phyloP scores from a whole-genome alignment of 1,284 basidiomycete species.

The Lentinus polychrous region DNA sequence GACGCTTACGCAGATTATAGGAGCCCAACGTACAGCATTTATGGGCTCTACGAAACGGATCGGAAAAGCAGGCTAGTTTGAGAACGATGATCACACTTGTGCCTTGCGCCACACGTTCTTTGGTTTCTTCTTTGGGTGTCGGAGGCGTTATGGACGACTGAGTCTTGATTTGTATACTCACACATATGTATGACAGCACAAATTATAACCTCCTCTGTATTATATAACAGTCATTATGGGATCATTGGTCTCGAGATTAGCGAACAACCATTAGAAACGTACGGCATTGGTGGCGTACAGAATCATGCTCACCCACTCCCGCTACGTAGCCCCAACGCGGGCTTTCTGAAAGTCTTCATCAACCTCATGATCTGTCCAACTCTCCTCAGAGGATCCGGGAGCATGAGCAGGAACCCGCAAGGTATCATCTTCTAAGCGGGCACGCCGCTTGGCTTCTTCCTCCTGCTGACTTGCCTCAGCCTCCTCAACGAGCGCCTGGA shows the following conservation, averaged over 20 bases:
- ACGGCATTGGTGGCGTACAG: not conserved
- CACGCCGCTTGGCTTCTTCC: conserved; percentile 17
- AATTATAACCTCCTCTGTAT: too few species aligned
- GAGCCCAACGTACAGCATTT: conserved; percentile 78
- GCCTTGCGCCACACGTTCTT: not conserved
- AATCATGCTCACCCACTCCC: not conserved
- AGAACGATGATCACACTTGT: conserved; percentile 12
- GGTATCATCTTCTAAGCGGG: conserved; percentile 1
- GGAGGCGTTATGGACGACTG: not conserved
- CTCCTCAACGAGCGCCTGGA: conserved; percentile 44
- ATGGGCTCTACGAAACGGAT: conserved; percentile 61
- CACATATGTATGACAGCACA: too few species aligned
- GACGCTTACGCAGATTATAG: conserved; percentile 58
- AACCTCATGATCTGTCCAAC: conserved; percentile 5
- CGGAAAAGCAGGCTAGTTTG: conserved; percentile 42
- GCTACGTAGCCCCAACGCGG: not conserved
- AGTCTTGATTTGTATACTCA: not conserved
- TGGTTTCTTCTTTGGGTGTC: not conserved
- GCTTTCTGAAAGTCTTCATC: conserved; percentile 6
- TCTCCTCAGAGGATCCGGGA: not conserved
- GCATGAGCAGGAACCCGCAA: conserved; percentile 6
- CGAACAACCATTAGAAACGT: too few species aligned
- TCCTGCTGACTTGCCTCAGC: conserved; percentile 35
- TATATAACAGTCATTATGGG: too few species aligned
- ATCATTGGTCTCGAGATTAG: too few species aligned